These are phyloP conservation scores for Hanseniaspora uvarum DNA, from an alignment of 1,139 yeast genomes.

Conservation along the genomic window DNA sequence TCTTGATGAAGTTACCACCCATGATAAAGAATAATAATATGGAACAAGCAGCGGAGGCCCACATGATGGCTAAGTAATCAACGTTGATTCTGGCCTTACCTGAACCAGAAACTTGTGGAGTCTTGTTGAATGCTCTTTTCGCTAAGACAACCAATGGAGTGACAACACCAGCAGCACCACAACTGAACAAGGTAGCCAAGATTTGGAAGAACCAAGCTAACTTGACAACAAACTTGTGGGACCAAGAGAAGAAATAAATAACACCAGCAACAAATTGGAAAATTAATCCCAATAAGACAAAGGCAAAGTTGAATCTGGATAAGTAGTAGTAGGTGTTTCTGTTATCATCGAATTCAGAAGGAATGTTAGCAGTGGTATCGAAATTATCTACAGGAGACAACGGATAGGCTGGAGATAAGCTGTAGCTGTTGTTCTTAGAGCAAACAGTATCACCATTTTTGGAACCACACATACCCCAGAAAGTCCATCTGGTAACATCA, in stretches of 20 bases:
- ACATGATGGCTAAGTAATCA: slow-evolving; percentile 49
- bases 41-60: slow-evolving; percentile 50
- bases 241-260: slow-evolving; percentile 35
- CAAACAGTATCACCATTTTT: slow-evolving; percentile 22
- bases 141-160: slow-evolving; percentile 63
- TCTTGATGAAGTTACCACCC: slow-evolving; percentile 44
- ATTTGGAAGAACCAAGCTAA: slow-evolving; percentile 45
- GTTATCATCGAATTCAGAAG: slow-evolving; percentile 46
- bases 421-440: slow-evolving; percentile 25
- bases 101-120: slow-evolving; percentile 27
- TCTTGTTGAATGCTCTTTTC: slow-evolving; percentile 43
- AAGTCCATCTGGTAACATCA: slow-evolving; percentile 57
- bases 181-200: slow-evolving; percentile 44
- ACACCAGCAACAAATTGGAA: slow-evolving; percentile 43
- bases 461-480: slow-evolving; percentile 62
- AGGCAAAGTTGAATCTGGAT: slow-evolving; percentile 61
- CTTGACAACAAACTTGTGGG: slow-evolving; percentile 41
- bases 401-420: slow-evolving; percentile 50
- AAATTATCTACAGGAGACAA: slow-evolving; percentile 66
- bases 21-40: slow-evolving; percentile 45
- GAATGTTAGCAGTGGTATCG: slow-evolving; percentile 42
- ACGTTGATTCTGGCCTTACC: slow-evolving; percentile 43
- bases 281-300: slow-evolving; percentile 50
- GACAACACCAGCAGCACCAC: slow-evolving; percentile 53
- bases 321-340: slow-evolving; percentile 56